Evolutionary conservation across 2,329 filamentous ascomycete genomes (phyloP).

Genomic region (Akanthomyces muscarius): DNA sequence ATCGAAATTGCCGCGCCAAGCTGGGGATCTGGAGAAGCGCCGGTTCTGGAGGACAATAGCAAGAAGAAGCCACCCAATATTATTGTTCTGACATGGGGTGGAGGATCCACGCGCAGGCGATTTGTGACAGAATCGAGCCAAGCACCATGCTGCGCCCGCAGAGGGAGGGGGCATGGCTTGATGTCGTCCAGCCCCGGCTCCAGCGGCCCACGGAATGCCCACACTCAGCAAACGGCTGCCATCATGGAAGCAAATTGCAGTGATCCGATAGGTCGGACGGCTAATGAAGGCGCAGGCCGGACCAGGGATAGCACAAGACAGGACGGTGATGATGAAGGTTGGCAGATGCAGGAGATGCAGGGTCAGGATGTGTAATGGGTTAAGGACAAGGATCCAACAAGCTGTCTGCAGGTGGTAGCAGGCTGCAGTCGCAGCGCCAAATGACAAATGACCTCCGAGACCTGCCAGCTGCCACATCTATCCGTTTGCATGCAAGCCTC

Average conservation of each 20-base stretch:
- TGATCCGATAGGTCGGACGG: background rate
- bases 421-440: background rate
- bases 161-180: background rate
- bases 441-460: background rate
- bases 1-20: background rate
- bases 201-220: background rate
- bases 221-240: background rate
- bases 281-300: constrained; percentile 1
- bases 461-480: background rate
- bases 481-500: constrained; percentile 1
- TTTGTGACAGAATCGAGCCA: background rate
- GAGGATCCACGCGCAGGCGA: background rate
- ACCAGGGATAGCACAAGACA: background rate
- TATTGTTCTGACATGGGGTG: background rate
- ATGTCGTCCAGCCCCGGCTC: background rate
- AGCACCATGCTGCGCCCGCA: background rate
- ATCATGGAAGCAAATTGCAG: background rate
- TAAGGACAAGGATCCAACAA: constrained; percentile 5
- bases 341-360: background rate
- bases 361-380: background rate
- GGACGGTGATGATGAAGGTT: background rate
- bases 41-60: background rate
- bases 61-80: background rate
- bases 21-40: background rate
- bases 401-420: background rate